phyloP scores from a whole-genome alignment of 1,139 yeast genomes.

The Zygosaccharomyces sapae region DNA sequence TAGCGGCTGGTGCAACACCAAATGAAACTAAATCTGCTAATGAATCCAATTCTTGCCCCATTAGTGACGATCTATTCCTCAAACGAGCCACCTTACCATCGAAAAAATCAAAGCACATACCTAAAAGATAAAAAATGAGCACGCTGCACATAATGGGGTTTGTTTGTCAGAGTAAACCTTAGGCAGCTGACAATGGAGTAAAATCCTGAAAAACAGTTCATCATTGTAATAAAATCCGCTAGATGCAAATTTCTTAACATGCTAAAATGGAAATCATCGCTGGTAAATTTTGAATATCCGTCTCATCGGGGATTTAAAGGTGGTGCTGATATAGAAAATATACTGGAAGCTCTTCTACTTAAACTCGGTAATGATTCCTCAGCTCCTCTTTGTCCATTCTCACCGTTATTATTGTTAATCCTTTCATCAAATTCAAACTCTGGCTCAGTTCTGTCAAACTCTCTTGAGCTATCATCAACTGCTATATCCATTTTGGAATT shows the following conservation, averaged over 20 bases:
- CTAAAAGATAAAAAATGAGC: slow-evolving; percentile 83
- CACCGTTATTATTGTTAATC: not conserved
- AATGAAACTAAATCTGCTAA: slow-evolving; percentile 90
- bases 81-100: slow-evolving; percentile 97
- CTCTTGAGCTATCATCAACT: slow-evolving; percentile 2
- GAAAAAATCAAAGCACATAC: slow-evolving; percentile 89
- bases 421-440: slow-evolving; percentile 5
- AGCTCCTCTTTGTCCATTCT: slow-evolving; percentile 15
- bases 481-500: not conserved
- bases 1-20: slow-evolving; percentile 90
- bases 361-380: slow-evolving; percentile 19
- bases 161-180: slow-evolving; percentile 67
- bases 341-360: slow-evolving; percentile 40
- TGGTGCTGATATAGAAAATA: slow-evolving; percentile 39
- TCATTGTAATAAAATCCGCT: slow-evolving; percentile 92
- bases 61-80: slow-evolving; percentile 83
- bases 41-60: slow-evolving; percentile 97
- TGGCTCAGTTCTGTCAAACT: slow-evolving; percentile 3
- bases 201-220: slow-evolving; percentile 88
- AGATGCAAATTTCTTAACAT: slow-evolving; percentile 77
- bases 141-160: slow-evolving; percentile 70
- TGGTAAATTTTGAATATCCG: slow-evolving; percentile 74
- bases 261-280: slow-evolving; percentile 74
- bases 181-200: slow-evolving; percentile 83
- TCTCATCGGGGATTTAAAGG: slow-evolving; percentile 56